Conservation (phyloP, 2,329 filamentous ascomycete species). For the Endoconidiophora laricicola region DNA sequence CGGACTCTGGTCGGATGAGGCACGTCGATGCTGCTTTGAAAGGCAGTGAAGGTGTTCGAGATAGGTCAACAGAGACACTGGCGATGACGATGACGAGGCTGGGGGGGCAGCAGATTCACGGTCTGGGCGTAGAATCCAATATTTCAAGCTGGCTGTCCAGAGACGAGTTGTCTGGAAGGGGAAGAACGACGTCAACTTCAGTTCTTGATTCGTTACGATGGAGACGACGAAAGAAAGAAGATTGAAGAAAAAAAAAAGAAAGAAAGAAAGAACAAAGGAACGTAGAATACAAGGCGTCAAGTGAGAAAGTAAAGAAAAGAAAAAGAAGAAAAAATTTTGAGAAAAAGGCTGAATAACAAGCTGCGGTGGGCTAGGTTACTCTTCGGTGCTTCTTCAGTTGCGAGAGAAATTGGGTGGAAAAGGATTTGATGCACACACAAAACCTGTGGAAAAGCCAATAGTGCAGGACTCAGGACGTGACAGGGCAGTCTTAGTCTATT, state of each 20-base stretch:
- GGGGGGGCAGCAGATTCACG: conserved; percentile 6
- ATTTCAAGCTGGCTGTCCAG: conserved; percentile 9
- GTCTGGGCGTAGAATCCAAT: conserved; percentile 6
- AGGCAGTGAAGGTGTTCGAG: neutral
- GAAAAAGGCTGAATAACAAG: neutral
- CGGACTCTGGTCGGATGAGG: too few relatives aligned
- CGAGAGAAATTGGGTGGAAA: neutral
- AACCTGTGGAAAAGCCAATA: conserved; percentile 11
- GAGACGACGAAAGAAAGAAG: neutral
- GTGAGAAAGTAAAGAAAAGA: neutral
- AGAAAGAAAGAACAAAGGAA: conserved; percentile 2
- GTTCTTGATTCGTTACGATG: neutral
- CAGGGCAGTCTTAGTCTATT: neutral
- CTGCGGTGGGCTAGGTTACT: too few relatives aligned
- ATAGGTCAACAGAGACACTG: neutral
- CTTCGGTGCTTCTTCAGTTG: too few relatives aligned
- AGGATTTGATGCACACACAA: conserved; percentile 11
- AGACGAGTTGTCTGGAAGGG: neutral
- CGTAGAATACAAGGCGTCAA: neutral
- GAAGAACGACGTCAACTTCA: too few relatives aligned
- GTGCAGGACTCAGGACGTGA: neutral
- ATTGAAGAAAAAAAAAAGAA: conserved; percentile 1
- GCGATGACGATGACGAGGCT: neutral
- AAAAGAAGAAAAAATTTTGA: neutral
- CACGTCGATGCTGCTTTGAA: too few relatives aligned